These are phyloP conservation scores for Monoraphidium neglectum DNA, from an alignment of 139 green algal genomes.

Conservation along the genomic window DNA sequence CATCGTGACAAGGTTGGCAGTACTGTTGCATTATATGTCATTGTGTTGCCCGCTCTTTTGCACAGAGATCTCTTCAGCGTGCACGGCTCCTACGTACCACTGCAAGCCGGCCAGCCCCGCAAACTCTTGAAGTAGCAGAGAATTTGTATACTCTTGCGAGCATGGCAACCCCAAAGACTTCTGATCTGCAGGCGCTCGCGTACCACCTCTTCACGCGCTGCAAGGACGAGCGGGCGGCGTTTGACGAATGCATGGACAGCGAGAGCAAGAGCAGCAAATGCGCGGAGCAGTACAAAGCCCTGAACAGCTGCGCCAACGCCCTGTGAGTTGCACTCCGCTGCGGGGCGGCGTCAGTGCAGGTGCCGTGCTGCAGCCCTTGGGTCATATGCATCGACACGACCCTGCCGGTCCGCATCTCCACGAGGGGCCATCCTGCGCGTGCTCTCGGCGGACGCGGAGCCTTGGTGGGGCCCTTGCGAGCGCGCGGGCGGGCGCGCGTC, in stretches of 20 bases:
- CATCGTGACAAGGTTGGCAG: too few relatives aligned
- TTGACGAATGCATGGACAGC: slow-evolving; percentile 12
- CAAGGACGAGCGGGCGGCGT: slow-evolving; percentile 6
- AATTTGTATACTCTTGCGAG: too few relatives aligned
- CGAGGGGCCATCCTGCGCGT: too few relatives aligned
- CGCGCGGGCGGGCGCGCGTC: not conserved
- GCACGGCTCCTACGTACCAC: too few relatives aligned
- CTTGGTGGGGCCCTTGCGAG: not conserved
- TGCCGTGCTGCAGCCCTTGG: not conserved
- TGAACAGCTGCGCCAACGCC: slow-evolving; percentile 5
- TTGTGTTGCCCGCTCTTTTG: too few relatives aligned
- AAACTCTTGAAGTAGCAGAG: too few relatives aligned
- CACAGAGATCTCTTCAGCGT: too few relatives aligned
- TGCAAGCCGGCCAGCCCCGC: too few relatives aligned
- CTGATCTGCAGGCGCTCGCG: slow-evolving; percentile 12
- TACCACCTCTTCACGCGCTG: slow-evolving; percentile 22
- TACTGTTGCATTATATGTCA: too few relatives aligned
- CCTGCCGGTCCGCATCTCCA: not conserved
- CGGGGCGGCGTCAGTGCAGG: not conserved
- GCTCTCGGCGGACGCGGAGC: not conserved
- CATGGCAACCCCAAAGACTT: too few relatives aligned
- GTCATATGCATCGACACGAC: not conserved
- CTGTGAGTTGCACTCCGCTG: slow-evolving; percentile 1
- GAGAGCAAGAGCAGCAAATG: slow-evolving; percentile 15
- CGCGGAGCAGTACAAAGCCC: slow-evolving; percentile 16